Evolutionary conservation across 768 basidiomycete species (phyloP).

Genomic region (Lyophyllum semitale): DNA sequence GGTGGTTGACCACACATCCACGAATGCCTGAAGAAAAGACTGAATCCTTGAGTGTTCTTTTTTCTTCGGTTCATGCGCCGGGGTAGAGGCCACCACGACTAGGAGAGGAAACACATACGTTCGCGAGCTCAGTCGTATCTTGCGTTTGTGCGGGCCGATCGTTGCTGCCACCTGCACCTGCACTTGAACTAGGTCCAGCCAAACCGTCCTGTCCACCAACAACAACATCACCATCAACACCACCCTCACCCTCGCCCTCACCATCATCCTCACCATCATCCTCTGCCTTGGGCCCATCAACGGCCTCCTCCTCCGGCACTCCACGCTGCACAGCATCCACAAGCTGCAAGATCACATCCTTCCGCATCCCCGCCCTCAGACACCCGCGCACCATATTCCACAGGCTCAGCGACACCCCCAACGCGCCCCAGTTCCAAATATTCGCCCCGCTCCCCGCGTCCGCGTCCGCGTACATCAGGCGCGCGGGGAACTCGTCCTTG

Average conservation of each 20-base stretch:
- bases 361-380: conserved; percentile 58
- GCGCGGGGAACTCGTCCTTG: conserved; percentile 75
- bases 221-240: conserved; percentile 17
- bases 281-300: conserved; percentile 29
- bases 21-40: conserved; percentile 36
- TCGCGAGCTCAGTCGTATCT: neutral
- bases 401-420: conserved; percentile 68
- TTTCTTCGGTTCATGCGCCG: neutral
- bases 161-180: neutral
- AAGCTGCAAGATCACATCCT: conserved; percentile 61
- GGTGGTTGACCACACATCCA: conserved; percentile 65
- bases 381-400: conserved; percentile 75
- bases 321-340: conserved; percentile 61
- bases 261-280: conserved; percentile 5
- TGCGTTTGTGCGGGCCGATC: neutral
- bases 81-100: neutral
- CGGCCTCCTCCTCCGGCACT: conserved; percentile 39
- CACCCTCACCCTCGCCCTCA: conserved; percentile 29
- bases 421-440: conserved; percentile 78
- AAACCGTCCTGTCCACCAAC: neutral
- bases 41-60: conserved; percentile 5
- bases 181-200: neutral
- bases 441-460: conserved; percentile 60
- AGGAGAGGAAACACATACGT: conserved; percentile 13
- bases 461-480: conserved; percentile 54